These are phyloP conservation scores for Scheffersomyces ergatensis DNA, from an alignment of 805 yeast species.

Conservation along the genomic window DNA sequence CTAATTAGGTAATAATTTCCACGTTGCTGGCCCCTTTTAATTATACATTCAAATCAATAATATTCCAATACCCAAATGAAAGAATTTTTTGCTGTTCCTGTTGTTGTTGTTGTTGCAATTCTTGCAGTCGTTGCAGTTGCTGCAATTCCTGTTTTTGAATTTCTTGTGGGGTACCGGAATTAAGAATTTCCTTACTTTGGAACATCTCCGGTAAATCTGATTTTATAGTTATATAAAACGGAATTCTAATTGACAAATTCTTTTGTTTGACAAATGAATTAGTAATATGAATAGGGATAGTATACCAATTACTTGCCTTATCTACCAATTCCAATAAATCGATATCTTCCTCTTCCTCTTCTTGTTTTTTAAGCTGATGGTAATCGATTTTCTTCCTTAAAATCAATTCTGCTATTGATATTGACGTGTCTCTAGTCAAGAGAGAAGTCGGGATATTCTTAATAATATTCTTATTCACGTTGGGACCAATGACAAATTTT, in stretches of 20 bases:
- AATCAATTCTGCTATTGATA: slow-evolving; percentile 29
- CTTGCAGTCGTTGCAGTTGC: too few relatives aligned
- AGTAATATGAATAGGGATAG: slow-evolving; percentile 25
- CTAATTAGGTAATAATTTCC: too few relatives aligned
- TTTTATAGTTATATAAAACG: slow-evolving; percentile 26
- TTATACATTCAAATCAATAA: slow-evolving; percentile 7
- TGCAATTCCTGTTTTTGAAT: too few relatives aligned
- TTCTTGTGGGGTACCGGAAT: background rate
- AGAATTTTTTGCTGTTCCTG: too few relatives aligned
- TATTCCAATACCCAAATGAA: slow-evolving; percentile 12
- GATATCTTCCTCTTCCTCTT: background rate
- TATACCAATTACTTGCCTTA: slow-evolving; percentile 32
- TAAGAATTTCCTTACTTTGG: background rate
- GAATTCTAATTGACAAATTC: slow-evolving; percentile 15
- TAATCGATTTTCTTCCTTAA: slow-evolving; percentile 11
- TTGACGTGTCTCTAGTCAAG: slow-evolving; percentile 25
- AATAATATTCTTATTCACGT: slow-evolving; percentile 17
- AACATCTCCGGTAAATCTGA: slow-evolving; percentile 1
- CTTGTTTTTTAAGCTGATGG: background rate
- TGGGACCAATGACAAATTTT: slow-evolving; percentile 16
- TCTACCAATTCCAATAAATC: slow-evolving; percentile 15
- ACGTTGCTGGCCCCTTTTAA: too few relatives aligned
- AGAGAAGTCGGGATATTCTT: slow-evolving; percentile 34
- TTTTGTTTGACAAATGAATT: too few relatives aligned
- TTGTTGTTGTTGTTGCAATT: background rate